These are phyloP conservation scores for Chaetomium tenue DNA, from an alignment of 495 filamentous ascomycete species.

Conservation along the genomic window DNA sequence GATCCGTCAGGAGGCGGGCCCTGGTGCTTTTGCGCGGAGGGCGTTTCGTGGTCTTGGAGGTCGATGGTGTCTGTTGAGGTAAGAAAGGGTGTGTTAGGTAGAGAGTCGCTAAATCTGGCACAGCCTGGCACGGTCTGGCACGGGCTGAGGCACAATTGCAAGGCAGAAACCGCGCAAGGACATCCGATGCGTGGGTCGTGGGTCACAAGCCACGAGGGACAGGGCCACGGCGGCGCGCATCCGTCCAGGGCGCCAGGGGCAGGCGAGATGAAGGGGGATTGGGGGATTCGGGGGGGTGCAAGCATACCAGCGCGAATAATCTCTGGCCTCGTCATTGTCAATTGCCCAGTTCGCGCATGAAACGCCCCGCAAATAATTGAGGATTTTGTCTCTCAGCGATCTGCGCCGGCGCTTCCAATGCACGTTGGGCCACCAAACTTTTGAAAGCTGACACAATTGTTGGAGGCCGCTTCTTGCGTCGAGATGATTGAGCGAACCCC, in stretches of 20 bases:
- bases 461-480: conserved; percentile 7
- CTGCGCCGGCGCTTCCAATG: conserved; percentile 1
- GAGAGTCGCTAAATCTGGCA: too few relatives aligned
- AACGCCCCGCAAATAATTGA: conserved; percentile 22
- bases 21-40: conserved; percentile 76
- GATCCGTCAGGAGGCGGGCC: conserved; percentile 49
- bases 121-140: conserved; percentile 12
- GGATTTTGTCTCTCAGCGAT: conserved; percentile 10
- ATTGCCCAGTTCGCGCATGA: conserved; percentile 21
- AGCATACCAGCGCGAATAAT: conserved; percentile 74
- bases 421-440: neutral
- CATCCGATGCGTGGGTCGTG: conserved; percentile 2
- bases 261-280: conserved; percentile 28
- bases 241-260: conserved; percentile 16
- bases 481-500: conserved; percentile 16
- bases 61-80: conserved; percentile 78
- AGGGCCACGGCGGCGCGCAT: conserved; percentile 27
- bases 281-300: conserved; percentile 11
- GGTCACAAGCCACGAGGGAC: conserved; percentile 30
- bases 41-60: conserved; percentile 78
- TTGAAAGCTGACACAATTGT: conserved; percentile 4
- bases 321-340: conserved; percentile 69
- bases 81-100: conserved; percentile 28
- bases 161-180: conserved; percentile 17
- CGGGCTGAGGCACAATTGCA: conserved; percentile 16